Evolutionary conservation across 441 rosid genomes (phyloP).

Genomic region (Melianthus villosus): DNA sequence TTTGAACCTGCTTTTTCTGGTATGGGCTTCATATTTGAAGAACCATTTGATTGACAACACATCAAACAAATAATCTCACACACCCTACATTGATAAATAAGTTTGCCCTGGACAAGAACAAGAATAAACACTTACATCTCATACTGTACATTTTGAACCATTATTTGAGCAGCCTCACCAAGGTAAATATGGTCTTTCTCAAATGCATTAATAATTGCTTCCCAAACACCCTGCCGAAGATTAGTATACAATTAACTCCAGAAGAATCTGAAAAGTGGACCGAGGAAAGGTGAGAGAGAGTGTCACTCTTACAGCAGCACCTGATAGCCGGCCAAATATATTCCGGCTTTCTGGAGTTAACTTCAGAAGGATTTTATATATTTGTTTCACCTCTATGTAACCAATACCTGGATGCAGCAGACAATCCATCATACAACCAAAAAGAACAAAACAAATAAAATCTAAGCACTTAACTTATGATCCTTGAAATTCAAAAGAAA

Average conservation of each 20-base stretch:
- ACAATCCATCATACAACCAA: constrained; percentile 9
- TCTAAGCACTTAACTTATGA: too few relatives aligned
- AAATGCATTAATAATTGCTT: constrained; percentile 56
- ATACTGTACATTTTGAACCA: constrained; percentile 74
- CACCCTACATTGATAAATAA: not conserved
- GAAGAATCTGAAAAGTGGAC: not conserved
- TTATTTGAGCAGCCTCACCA: constrained; percentile 89
- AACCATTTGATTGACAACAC: constrained; percentile 8
- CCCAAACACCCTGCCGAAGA: constrained; percentile 67
- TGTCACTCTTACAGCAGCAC: constrained; percentile 77
- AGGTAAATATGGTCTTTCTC: constrained; percentile 83
- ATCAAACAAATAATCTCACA: too few relatives aligned
- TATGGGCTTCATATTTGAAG: constrained; percentile 45
- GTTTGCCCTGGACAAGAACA: not conserved
- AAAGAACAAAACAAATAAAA: too few relatives aligned
- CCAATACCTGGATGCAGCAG: constrained; percentile 39
- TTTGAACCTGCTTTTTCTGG: constrained; percentile 90
- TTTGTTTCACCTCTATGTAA: constrained; percentile 67
- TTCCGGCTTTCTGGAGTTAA: constrained; percentile 71
- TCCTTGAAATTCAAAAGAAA: too few relatives aligned
- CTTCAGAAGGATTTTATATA: constrained; percentile 60
- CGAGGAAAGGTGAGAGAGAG: constrained; percentile 1
- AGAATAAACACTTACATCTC: constrained; percentile 56
- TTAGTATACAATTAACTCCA: constrained; percentile 4
- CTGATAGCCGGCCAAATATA: constrained; percentile 85